Evolutionary conservation across 2,329 filamentous ascomycete species (phyloP).

Genomic region (Metarhizium sp.): DNA sequence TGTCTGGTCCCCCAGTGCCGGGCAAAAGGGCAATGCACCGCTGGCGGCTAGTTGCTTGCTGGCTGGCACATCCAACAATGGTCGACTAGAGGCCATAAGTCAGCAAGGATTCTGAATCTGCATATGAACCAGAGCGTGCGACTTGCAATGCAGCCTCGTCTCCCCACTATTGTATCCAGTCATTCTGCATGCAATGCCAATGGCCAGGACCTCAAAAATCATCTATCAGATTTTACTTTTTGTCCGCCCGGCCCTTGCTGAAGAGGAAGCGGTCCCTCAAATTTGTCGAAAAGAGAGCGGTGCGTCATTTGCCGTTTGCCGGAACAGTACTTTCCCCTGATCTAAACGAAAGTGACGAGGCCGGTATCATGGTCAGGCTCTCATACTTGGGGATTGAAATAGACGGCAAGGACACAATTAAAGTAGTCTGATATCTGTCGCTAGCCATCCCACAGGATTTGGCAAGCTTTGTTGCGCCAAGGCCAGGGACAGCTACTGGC

Average conservation of each 20-base stretch:
- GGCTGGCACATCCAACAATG: neutral
- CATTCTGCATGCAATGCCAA: neutral
- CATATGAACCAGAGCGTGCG: neutral
- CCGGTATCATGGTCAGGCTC: neutral
- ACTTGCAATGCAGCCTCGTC: neutral
- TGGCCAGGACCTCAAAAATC: neutral
- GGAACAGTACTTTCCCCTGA: neutral
- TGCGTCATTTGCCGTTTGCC: neutral
- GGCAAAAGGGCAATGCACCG: neutral
- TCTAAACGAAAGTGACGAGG: neutral
- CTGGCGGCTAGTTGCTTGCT: neutral
- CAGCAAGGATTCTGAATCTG: neutral
- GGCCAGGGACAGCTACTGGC: neutral
- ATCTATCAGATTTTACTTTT: neutral
- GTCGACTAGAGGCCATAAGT: neutral
- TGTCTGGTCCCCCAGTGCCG: neutral
- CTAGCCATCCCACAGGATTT: neutral
- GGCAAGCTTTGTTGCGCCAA: neutral
- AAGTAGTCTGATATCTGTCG: neutral
- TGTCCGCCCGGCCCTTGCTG: neutral
- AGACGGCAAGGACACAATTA: neutral
- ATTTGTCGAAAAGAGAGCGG: neutral
- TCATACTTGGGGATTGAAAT: neutral
- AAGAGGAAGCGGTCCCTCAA: neutral
- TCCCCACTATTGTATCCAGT: neutral